These are phyloP conservation scores for Erysimum pusillum DNA, from an alignment of 441 rosid species.

Conservation along the genomic window DNA sequence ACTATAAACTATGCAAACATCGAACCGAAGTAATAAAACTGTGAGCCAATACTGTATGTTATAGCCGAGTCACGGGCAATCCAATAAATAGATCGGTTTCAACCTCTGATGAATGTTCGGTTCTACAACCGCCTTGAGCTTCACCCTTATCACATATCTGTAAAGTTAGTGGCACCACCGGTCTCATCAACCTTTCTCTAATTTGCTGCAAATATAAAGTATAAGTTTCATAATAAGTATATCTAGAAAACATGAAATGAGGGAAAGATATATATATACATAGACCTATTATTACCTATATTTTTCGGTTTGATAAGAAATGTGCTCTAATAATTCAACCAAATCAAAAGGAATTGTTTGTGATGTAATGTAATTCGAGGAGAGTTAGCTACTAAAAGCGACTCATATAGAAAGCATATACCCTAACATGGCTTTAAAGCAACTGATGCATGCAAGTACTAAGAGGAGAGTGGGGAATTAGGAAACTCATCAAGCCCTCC, in stretches of 20 bases:
- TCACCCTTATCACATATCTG: conserved; percentile 4
- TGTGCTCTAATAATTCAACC: neutral
- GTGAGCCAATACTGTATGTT: conserved; percentile 11
- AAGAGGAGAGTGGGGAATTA: neutral
- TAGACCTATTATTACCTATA: neutral
- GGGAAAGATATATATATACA: neutral
- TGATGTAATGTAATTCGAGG: neutral
- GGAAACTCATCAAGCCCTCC: neutral
- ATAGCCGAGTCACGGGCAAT: conserved; percentile 25
- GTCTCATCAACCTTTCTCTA: conserved; percentile 30
- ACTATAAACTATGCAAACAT: neutral
- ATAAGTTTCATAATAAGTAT: neutral
- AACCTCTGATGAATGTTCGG: conserved; percentile 42
- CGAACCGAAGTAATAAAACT: conserved; percentile 6
- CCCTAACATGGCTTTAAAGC: neutral
- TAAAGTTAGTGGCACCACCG: conserved; percentile 21
- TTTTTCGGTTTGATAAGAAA: neutral
- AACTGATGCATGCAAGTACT: conserved; percentile 3
- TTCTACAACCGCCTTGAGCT: conserved; percentile 14
- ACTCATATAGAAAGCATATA: too few relatives aligned
- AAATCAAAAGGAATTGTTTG: neutral
- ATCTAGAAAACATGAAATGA: neutral
- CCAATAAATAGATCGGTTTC: conserved; percentile 42
- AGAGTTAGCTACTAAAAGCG: too few relatives aligned
- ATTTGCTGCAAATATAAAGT: conserved; percentile 30